These are phyloP conservation scores for Hypoxylon sp. DNA, from an alignment of 2,329 filamentous ascomycete species.

Conservation along the genomic window DNA sequence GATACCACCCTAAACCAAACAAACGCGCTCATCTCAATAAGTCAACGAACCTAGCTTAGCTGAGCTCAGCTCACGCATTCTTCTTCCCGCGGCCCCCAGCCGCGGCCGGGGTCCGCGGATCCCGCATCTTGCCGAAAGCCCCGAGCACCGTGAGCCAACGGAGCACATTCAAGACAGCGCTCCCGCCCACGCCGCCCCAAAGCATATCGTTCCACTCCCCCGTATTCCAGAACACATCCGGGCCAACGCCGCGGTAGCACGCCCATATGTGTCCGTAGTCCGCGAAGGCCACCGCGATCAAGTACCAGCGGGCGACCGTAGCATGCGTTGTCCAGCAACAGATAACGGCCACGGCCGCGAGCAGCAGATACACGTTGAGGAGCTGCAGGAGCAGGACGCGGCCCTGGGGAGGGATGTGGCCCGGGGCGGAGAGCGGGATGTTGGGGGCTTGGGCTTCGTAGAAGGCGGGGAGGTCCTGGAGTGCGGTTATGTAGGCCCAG, in stretches of 20 bases:
- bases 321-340: conserved; percentile 51
- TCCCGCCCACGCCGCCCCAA: conserved; percentile 48
- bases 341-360: conserved; percentile 50
- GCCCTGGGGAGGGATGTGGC: conserved; percentile 39
- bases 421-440: conserved; percentile 37
- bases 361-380: conserved; percentile 52
- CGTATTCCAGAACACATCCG: conserved; percentile 46
- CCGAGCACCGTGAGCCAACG: conserved; percentile 49
- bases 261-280: conserved; percentile 55
- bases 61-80: conserved; percentile 18
- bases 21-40: not conserved
- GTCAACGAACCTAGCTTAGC: too few species aligned
- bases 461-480: conserved; percentile 48
- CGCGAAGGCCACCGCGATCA: conserved; percentile 50
- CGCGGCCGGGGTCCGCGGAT: conserved; percentile 1
- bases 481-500: conserved; percentile 45
- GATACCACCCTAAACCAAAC: not conserved
- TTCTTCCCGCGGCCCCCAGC: conserved; percentile 3
- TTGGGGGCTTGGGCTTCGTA: conserved; percentile 46
- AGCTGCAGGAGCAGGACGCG: conserved; percentile 49
- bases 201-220: conserved; percentile 51
- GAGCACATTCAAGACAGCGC: conserved; percentile 48
- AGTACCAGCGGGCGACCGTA: conserved; percentile 46
- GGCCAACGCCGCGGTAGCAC: conserved; percentile 49
- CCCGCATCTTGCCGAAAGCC: conserved; percentile 45